Conservation (phyloP, 176 grass and related monocot species). For the Luzula sylvatica region DNA sequence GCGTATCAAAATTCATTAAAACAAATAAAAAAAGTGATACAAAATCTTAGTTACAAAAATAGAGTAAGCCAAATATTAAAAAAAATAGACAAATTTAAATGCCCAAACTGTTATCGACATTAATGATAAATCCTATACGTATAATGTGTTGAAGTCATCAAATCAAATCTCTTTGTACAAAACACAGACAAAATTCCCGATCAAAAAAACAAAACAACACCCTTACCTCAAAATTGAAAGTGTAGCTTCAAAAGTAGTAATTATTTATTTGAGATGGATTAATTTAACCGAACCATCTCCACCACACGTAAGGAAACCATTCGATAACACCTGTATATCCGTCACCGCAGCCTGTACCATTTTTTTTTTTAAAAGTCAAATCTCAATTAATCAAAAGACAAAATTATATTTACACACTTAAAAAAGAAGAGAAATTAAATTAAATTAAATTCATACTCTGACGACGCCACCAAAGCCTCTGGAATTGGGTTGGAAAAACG, state of each 20-base stretch:
- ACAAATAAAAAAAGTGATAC: background rate
- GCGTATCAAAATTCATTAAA: no score
- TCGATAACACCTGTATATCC: slow-evolving; percentile 57
- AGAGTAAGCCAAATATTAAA: background rate
- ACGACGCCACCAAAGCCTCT: slow-evolving; percentile 77
- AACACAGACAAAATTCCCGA: background rate
- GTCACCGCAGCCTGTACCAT: slow-evolving; percentile 79
- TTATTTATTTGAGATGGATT: slow-evolving; percentile 42
- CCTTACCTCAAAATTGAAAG: background rate
- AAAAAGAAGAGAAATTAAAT: background rate
- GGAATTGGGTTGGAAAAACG: slow-evolving; percentile 93
- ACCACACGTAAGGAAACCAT: slow-evolving; percentile 81
- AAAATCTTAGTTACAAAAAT: background rate
- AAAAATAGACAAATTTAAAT: no score
- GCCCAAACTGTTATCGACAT: no score
- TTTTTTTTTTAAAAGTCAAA: background rate
- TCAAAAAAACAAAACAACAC: background rate
- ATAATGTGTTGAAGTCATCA: no score
- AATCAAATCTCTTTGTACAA: no score
- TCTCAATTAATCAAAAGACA: slow-evolving; percentile 13
- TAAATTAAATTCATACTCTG: slow-evolving; percentile 43
- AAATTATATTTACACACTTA: slow-evolving; percentile 3
- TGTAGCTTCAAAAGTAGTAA: no score
- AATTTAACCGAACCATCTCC: slow-evolving; percentile 93
- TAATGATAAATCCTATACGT: no score